Evolutionary conservation across 2,329 filamentous ascomycete species (phyloP).

Genomic region (Exophiala bonariae): DNA sequence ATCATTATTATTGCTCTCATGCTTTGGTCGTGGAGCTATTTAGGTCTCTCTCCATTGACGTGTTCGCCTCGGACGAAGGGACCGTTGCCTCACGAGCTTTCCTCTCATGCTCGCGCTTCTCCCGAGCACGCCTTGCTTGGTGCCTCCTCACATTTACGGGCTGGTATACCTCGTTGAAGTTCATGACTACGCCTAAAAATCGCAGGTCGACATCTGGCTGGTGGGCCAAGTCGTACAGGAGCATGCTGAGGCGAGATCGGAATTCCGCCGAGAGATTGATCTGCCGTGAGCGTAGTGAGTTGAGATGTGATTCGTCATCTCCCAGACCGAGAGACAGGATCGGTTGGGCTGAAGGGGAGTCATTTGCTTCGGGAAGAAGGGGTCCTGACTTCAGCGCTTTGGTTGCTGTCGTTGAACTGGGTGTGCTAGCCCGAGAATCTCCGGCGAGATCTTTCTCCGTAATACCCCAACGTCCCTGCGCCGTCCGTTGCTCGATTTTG

Average conservation of each 20-base stretch:
- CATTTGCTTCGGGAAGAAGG: conserved; percentile 19
- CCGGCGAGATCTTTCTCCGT: conserved; percentile 53
- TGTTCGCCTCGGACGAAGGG: conserved; percentile 16
- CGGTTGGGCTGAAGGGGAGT: conserved; percentile 18
- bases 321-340: conserved; percentile 10
- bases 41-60: conserved; percentile 20
- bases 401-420: conserved; percentile 15
- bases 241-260: conserved; percentile 70
- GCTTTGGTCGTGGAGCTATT: conserved; percentile 15
- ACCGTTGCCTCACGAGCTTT: conserved; percentile 18
- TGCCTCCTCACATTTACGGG: conserved; percentile 66
- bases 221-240: conserved; percentile 87
- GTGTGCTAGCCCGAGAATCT: conserved; percentile 31
- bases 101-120: conserved; percentile 22
- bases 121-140: conserved; percentile 30
- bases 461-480: conserved; percentile 64
- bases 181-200: conserved; percentile 96
- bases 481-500: conserved; percentile 65
- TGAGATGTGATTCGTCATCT: conserved; percentile 65
- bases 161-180: conserved; percentile 96
- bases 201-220: conserved; percentile 94
- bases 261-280: conserved; percentile 74
- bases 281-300: conserved; percentile 72
- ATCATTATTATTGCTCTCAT: neutral
- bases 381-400: conserved; percentile 8